Conservation (phyloP, 805 yeast genomes). For the Zygoascus flipseniorum region DNA sequence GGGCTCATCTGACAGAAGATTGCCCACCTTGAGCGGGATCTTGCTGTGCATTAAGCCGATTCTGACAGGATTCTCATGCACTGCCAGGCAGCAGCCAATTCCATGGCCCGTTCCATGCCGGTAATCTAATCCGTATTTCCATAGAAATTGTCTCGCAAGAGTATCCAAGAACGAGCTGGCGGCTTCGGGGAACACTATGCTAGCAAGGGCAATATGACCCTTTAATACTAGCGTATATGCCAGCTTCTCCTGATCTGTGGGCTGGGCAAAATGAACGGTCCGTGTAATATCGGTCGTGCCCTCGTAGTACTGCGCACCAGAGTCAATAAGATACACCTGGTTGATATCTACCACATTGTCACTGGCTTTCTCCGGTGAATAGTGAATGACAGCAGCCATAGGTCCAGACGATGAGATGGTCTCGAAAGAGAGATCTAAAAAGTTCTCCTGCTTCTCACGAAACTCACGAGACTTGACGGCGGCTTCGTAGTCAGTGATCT, state of each 20-base stretch:
- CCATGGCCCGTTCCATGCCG: slow-evolving; percentile 98
- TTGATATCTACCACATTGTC: slow-evolving; percentile 55
- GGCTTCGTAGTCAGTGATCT: slow-evolving; percentile 52
- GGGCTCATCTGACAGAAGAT: slow-evolving; percentile 83
- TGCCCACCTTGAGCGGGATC: slow-evolving; percentile 54
- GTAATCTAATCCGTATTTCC: slow-evolving; percentile 78
- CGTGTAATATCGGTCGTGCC: slow-evolving; percentile 97
- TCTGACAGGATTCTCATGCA: slow-evolving; percentile 92
- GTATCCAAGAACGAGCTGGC: slow-evolving; percentile 73
- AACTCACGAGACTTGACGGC: slow-evolving; percentile 43
- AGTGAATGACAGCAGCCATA: slow-evolving; percentile 72
- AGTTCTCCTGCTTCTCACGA: slow-evolving; percentile 29
- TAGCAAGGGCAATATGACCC: slow-evolving; percentile 84
- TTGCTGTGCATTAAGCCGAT: slow-evolving; percentile 49
- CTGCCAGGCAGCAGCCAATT: slow-evolving; percentile 83
- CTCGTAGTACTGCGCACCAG: slow-evolving; percentile 86
- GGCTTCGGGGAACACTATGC: slow-evolving; percentile 67
- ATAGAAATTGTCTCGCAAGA: slow-evolving; percentile 73
- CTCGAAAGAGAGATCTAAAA: slow-evolving; percentile 56
- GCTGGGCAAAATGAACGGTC: slow-evolving; percentile 60
- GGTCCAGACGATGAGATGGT: slow-evolving; percentile 71
- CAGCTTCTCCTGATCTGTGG: slow-evolving; percentile 48
- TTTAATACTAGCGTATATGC: slow-evolving; percentile 81
- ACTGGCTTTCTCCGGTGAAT: slow-evolving; percentile 50
- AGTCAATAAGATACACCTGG: slow-evolving; percentile 69